Evolutionary conservation across 73 alveolate genomes (phyloP).

Genomic region (Chromera velia): DNA sequence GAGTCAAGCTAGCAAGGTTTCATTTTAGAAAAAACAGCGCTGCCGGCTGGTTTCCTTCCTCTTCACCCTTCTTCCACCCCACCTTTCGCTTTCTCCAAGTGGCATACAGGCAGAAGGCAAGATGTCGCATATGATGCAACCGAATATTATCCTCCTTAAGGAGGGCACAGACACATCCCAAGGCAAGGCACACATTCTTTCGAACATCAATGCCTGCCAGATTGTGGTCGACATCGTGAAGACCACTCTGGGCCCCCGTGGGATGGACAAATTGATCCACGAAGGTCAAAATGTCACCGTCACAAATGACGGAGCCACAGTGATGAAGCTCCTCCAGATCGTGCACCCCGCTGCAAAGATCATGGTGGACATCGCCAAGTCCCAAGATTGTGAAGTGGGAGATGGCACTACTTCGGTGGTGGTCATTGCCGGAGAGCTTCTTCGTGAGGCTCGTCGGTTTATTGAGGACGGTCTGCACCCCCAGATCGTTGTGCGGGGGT

Average conservation of each 20-base stretch:
- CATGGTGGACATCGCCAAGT: slow-evolving; percentile 86
- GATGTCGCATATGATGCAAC: background rate
- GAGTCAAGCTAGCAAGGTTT: too few species aligned
- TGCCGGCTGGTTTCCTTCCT: too few species aligned
- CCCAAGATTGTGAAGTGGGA: slow-evolving; percentile 86
- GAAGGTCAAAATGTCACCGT: slow-evolving; percentile 59
- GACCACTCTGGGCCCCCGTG: slow-evolving; percentile 73
- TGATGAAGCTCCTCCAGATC: slow-evolving; percentile 48
- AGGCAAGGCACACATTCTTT: slow-evolving; percentile 48
- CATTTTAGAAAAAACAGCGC: too few species aligned
- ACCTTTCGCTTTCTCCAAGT: too few species aligned
- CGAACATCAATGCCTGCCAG: slow-evolving; percentile 52
- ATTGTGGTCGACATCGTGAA: slow-evolving; percentile 45
- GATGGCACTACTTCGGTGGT: slow-evolving; percentile 94
- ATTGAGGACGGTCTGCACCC: slow-evolving; percentile 90
- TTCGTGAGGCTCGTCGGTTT: slow-evolving; percentile 80
- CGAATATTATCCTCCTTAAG: background rate
- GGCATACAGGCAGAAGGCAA: too few species aligned
- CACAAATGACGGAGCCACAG: slow-evolving; percentile 96
- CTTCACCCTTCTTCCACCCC: too few species aligned
- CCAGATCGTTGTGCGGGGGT: slow-evolving; percentile 13
- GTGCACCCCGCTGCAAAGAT: slow-evolving; percentile 97
- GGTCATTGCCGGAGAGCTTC: slow-evolving; percentile 83
- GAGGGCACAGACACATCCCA: background rate
- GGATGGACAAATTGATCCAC: slow-evolving; percentile 92